phyloP scores from a whole-genome alignment of 2,329 filamentous ascomycete species.

The Berkeleyomyces basicola region DNA sequence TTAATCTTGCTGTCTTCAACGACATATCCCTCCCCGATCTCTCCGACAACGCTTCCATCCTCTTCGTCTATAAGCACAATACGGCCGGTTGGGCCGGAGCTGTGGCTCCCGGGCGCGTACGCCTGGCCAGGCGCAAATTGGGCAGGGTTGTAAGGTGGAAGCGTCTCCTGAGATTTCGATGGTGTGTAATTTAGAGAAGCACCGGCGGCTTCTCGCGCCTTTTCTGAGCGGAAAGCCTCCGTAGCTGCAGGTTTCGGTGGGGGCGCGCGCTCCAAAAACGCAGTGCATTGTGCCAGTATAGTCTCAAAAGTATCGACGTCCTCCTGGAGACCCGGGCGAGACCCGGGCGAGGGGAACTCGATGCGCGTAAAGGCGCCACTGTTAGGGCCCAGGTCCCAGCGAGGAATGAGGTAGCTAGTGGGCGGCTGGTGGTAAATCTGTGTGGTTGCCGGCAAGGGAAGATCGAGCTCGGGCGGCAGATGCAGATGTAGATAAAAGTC shows the following conservation, averaged over 20 bases:
- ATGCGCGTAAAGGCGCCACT: slow-evolving; percentile 84
- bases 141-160: slow-evolving; percentile 61
- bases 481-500: slow-evolving; percentile 97
- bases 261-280: slow-evolving; percentile 73
- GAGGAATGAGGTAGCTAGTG: slow-evolving; percentile 79
- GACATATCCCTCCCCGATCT: slow-evolving; percentile 69
- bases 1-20: slow-evolving; percentile 60
- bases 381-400: slow-evolving; percentile 82
- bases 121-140: slow-evolving; percentile 65
- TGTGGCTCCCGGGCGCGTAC: slow-evolving; percentile 49
- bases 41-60: slow-evolving; percentile 86
- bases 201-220: slow-evolving; percentile 23
- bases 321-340: slow-evolving; percentile 62
- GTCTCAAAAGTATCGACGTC: slow-evolving; percentile 95
- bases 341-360: slow-evolving; percentile 65
- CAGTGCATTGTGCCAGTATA: slow-evolving; percentile 92
- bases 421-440: slow-evolving; percentile 96
- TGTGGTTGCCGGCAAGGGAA: slow-evolving; percentile 84
- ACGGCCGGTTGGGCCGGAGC: slow-evolving; percentile 42
- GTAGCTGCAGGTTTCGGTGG: slow-evolving; percentile 30
- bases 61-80: slow-evolving; percentile 93
- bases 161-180: slow-evolving; percentile 24
- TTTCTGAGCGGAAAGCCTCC: slow-evolving; percentile 21
- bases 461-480: slow-evolving; percentile 82
- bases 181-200: background rate